Conservation (phyloP, 306 rosid species). For the Alnus glutinosa region DNA sequence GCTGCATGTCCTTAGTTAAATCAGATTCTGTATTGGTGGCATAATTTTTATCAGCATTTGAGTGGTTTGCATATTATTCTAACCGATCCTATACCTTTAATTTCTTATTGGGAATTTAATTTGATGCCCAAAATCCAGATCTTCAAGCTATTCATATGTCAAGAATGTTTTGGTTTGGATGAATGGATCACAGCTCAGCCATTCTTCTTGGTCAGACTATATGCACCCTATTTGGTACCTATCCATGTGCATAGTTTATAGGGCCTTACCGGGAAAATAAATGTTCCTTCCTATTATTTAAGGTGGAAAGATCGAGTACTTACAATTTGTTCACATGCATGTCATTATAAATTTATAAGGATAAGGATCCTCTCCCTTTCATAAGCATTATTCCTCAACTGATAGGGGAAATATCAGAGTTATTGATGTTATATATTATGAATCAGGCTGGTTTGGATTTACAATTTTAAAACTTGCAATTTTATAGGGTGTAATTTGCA, state of each 20-base stretch:
- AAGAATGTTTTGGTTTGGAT: neutral
- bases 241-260: conserved; percentile 29
- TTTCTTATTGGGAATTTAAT: neutral
- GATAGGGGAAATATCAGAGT: too few species aligned
- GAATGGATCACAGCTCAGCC: neutral
- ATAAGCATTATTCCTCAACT: too few species aligned
- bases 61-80: neutral
- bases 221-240: conserved; percentile 7
- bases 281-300: conserved; percentile 22
- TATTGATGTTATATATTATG: too few species aligned
- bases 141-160: neutral
- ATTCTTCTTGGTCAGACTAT: neutral
- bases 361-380: too few species aligned
- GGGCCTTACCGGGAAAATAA: neutral
- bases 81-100: neutral
- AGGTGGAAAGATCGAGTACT: too few species aligned
- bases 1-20: neutral
- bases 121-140: neutral
- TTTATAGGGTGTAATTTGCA: too few species aligned
- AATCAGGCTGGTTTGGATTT: too few species aligned
- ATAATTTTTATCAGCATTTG: neutral
- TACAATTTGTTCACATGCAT: too few species aligned
- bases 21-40: neutral
- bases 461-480: too few species aligned
- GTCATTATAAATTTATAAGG: too few species aligned